Percentiles rank a stretch among this genome's conserved stretches.
Evolutionary conservation across 108 stramenopile species (phyloP).

Genomic region (Licmophora abbreviata): DNA sequence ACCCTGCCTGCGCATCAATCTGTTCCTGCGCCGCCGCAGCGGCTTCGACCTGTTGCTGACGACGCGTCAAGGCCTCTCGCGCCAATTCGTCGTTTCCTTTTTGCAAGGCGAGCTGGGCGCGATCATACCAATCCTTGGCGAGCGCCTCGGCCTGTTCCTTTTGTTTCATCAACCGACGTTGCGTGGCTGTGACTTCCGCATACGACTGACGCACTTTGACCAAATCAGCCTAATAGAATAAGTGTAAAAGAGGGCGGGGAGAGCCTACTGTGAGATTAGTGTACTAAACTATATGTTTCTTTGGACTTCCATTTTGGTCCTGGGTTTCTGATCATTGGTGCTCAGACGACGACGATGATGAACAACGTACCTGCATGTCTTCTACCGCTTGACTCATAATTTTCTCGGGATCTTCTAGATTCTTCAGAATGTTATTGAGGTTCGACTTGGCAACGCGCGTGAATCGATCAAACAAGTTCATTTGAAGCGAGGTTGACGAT

Average conservation of each 20-base stretch:
- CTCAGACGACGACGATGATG: no score
- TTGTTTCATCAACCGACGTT: slow-evolving; percentile 86
- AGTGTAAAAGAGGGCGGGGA: no score
- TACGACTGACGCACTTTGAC: slow-evolving; percentile 94
- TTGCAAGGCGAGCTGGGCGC: slow-evolving; percentile 91
- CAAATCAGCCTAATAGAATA: slow-evolving; percentile 82
- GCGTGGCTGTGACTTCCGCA: slow-evolving; percentile 94
- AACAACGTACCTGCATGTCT: slow-evolving; percentile 93
- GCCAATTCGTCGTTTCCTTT: slow-evolving; percentile 92
- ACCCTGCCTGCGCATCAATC: slow-evolving; percentile 66
- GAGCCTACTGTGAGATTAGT: no score
- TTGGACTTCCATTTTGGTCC: no score
- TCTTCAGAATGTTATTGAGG: slow-evolving; percentile 83
- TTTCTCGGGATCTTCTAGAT: slow-evolving; percentile 95
- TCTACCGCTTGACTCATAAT: slow-evolving; percentile 93
- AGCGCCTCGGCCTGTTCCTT: slow-evolving; percentile 82
- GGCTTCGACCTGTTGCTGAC: slow-evolving; percentile 84
- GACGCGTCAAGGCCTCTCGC: slow-evolving; percentile 81
- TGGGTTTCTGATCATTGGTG: no score
- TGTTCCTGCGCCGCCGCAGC: slow-evolving; percentile 51
- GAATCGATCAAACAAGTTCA: slow-evolving; percentile 86
- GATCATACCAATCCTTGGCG: slow-evolving; percentile 88
- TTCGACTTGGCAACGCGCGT: slow-evolving; percentile 82
- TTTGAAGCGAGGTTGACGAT: slow-evolving; percentile 32
- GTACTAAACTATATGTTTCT: no score